These are phyloP conservation scores for Fusarium floridanum DNA, from an alignment of 2,329 filamentous ascomycete genomes.

Conservation along the genomic window DNA sequence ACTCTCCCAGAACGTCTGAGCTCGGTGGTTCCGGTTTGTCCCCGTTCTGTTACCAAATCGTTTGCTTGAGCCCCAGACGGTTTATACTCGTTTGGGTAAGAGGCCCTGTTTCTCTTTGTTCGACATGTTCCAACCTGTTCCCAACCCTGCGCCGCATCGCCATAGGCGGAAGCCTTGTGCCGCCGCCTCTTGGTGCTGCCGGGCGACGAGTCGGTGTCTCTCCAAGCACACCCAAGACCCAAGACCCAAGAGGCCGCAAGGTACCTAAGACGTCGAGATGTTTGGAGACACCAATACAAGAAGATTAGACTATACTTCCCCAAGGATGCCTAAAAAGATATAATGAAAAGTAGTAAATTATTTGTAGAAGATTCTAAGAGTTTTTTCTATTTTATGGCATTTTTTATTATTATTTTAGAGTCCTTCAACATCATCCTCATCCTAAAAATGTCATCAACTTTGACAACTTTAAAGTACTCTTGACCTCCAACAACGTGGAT, in stretches of 20 bases:
- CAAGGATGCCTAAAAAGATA: background rate
- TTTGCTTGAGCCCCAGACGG: conserved; percentile 35
- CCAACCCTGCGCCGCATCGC: conserved; percentile 30
- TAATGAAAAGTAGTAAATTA: background rate
- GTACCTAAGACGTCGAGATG: background rate
- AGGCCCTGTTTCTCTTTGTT: conserved; percentile 38
- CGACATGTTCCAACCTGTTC: conserved; percentile 14
- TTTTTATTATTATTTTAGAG: background rate
- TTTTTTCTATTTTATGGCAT: background rate
- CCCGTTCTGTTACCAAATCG: conserved; percentile 47
- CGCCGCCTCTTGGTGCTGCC: conserved; percentile 29
- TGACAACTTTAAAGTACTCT: background rate
- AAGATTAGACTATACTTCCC: background rate
- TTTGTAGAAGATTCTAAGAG: background rate
- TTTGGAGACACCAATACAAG: background rate
- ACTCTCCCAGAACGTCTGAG: conserved; percentile 20
- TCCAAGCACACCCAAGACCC: conserved; percentile 25
- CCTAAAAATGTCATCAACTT: background rate
- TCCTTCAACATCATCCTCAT: background rate
- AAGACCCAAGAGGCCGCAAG: background rate
- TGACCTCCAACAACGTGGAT: background rate
- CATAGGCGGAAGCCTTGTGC: conserved; percentile 28
- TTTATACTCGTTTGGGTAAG: conserved; percentile 38
- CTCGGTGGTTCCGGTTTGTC: conserved; percentile 44
- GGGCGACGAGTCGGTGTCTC: conserved; percentile 30